Conservation (phyloP, 2,329 filamentous ascomycete species). For the Coniochaeta sp. region DNA sequence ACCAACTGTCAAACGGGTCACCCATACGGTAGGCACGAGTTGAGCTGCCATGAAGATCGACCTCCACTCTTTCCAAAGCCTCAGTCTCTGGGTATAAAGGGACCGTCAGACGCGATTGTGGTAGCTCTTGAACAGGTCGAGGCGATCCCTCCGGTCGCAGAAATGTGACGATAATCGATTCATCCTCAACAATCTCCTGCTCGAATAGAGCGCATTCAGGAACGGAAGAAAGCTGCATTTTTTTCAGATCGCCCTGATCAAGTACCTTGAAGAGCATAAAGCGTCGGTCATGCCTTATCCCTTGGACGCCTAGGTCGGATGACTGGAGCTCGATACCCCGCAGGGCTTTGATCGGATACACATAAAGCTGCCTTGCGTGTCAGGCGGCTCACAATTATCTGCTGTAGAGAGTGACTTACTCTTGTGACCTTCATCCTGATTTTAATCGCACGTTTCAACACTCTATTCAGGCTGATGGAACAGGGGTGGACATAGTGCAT, state of each 20-base stretch:
- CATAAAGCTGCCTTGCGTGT: conserved; percentile 45
- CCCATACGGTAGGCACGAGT: conserved; percentile 59
- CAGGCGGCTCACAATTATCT: background rate
- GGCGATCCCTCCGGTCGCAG: conserved; percentile 13
- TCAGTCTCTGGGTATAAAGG: conserved; percentile 46
- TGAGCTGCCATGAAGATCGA: conserved; percentile 53
- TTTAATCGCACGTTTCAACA: too few species aligned
- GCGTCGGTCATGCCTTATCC: conserved; percentile 57
- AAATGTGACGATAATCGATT: conserved; percentile 34
- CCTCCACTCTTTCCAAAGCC: conserved; percentile 35
- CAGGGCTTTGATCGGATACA: conserved; percentile 70
- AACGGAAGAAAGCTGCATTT: conserved; percentile 52
- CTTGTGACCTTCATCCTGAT: background rate
- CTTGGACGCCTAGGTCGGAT: conserved; percentile 50
- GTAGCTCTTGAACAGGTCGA: conserved; percentile 30
- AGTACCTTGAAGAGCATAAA: conserved; percentile 60
- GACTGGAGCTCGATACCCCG: conserved; percentile 47
- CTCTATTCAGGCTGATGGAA: too few species aligned
- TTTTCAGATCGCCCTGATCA: conserved; percentile 32
- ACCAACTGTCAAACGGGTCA: conserved; percentile 53
- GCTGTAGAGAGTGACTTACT: background rate
- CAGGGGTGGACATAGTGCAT: too few species aligned
- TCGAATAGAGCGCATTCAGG: conserved; percentile 58
- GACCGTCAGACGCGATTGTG: conserved; percentile 39
- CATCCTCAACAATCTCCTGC: conserved; percentile 38